These are phyloP conservation scores for Scenedesmus sp. DNA, from an alignment of 163 green algal genomes.

Conservation along the genomic window DNA sequence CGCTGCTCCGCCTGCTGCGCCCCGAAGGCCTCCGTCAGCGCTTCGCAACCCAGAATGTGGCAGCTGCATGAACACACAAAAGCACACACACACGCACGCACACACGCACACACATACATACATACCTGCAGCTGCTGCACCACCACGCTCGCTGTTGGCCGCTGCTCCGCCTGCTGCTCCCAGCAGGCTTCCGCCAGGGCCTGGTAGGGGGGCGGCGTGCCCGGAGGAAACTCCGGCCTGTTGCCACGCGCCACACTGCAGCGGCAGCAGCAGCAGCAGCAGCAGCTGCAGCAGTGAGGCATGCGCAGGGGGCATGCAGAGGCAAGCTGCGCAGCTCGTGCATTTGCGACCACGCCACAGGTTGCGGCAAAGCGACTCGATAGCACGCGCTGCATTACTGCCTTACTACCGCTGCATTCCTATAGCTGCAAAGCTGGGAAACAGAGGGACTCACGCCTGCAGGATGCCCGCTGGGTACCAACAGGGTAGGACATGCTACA, in stretches of 20 bases:
- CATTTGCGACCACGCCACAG: too few relatives aligned
- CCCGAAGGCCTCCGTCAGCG: too few relatives aligned
- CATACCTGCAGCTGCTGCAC: constrained; percentile 55
- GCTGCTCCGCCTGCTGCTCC: constrained; percentile 55
- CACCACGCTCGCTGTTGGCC: constrained; percentile 58
- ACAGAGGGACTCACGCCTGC: background rate
- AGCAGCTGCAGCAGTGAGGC: background rate
- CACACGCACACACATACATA: too few relatives aligned
- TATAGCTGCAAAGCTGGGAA: background rate
- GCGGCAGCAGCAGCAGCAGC: background rate
- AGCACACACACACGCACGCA: too few relatives aligned
- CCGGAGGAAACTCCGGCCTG: background rate
- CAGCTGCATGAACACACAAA: too few relatives aligned
- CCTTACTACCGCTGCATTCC: background rate
- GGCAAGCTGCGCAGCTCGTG: background rate
- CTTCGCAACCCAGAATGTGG: too few relatives aligned
- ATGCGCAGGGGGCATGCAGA: too few relatives aligned
- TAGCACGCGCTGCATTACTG: too few relatives aligned
- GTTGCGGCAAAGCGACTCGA: too few relatives aligned
- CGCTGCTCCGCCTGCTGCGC: too few relatives aligned
- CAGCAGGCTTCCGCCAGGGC: constrained; percentile 54
- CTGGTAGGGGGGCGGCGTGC: constrained; percentile 2
- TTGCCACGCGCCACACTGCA: constrained; percentile 36
- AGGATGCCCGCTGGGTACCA: background rate
- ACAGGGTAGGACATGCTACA: too few relatives aligned